A percentile compares a stretch with the other conserved stretches of the same genome.
phyloP scores from a whole-genome alignment of 495 filamentous ascomycete genomes.

The Tuber brumale region DNA sequence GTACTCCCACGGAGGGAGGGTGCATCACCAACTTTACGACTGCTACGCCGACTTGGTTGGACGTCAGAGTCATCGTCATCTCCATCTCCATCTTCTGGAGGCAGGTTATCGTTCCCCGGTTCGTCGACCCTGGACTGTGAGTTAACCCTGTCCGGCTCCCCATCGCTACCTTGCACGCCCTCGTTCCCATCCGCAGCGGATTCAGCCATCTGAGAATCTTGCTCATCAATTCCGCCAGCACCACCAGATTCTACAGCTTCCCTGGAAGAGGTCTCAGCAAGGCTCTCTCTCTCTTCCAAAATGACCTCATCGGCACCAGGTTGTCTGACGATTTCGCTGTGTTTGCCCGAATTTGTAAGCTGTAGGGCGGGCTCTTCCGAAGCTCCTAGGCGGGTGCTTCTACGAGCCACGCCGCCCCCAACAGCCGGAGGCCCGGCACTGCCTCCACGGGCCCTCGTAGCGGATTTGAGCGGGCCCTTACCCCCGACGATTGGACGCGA shows the following conservation, averaged over 20 bases:
- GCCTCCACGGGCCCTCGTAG: constrained; percentile 25
- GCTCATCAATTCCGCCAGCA: background rate
- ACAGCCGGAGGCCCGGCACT: constrained; percentile 30
- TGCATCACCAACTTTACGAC: background rate
- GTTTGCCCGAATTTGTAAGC: constrained; percentile 36
- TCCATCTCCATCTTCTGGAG: constrained; percentile 52
- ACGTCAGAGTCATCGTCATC: constrained; percentile 44
- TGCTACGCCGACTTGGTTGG: background rate
- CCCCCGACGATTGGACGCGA: constrained; percentile 30
- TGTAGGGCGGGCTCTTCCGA: constrained; percentile 30
- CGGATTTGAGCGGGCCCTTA: constrained; percentile 29
- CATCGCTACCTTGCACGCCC: background rate
- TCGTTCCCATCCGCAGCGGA: background rate
- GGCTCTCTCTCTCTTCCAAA: constrained; percentile 28
- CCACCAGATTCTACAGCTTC: background rate
- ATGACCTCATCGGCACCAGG: constrained; percentile 24
- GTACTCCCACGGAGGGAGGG: background rate
- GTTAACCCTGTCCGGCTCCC: background rate
- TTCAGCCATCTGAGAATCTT: background rate
- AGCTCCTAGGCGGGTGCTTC: constrained; percentile 34
- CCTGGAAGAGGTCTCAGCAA: constrained; percentile 13
- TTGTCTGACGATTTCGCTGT: constrained; percentile 20
- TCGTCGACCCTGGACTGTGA: constrained; percentile 17
- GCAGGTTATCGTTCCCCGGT: constrained; percentile 48
- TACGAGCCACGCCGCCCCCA: constrained; percentile 23